Evolutionary conservation across 495 filamentous ascomycete genomes (phyloP).

Genomic region (Neurospora hispaniola): DNA sequence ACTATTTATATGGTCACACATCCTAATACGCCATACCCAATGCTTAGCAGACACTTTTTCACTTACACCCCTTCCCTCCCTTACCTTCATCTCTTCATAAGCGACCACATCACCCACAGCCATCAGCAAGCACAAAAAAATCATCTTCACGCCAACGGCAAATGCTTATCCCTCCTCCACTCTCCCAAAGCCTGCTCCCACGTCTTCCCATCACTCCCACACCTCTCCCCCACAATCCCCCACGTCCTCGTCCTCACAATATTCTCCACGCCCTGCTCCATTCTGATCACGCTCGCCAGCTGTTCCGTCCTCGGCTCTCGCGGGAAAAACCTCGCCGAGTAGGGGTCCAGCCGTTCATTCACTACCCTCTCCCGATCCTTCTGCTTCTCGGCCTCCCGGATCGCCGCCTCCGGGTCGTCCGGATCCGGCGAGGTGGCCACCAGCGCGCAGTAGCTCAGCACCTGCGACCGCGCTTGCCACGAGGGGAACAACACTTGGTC

Average conservation of each 20-base stretch:
- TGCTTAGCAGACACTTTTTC: not conserved
- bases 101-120: not conserved
- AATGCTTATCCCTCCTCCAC: slow-evolving; percentile 21
- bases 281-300: slow-evolving; percentile 65
- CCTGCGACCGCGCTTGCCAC: slow-evolving; percentile 78
- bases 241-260: slow-evolving; percentile 80
- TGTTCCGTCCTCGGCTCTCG: slow-evolving; percentile 75
- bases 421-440: slow-evolving; percentile 85
- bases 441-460: slow-evolving; percentile 78
- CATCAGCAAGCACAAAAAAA: too few species aligned
- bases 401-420: slow-evolving; percentile 67
- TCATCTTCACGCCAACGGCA: not conserved
- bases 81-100: not conserved
- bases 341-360: slow-evolving; percentile 86
- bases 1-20: not conserved
- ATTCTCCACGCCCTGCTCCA: slow-evolving; percentile 76
- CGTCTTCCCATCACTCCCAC: slow-evolving; percentile 37
- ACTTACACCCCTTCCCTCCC: not conserved
- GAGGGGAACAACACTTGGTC: slow-evolving; percentile 73
- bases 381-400: slow-evolving; percentile 59
- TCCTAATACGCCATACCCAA: not conserved
- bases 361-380: slow-evolving; percentile 65
- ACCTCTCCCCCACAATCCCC: slow-evolving; percentile 70
- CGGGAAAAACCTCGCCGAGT: slow-evolving; percentile 76
- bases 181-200: slow-evolving; percentile 55